A percentile compares a stretch with the other conserved stretches of the same genome.
phyloP scores from a whole-genome alignment of 495 filamentous ascomycete genomes.

The Aspergillus cristatus region DNA sequence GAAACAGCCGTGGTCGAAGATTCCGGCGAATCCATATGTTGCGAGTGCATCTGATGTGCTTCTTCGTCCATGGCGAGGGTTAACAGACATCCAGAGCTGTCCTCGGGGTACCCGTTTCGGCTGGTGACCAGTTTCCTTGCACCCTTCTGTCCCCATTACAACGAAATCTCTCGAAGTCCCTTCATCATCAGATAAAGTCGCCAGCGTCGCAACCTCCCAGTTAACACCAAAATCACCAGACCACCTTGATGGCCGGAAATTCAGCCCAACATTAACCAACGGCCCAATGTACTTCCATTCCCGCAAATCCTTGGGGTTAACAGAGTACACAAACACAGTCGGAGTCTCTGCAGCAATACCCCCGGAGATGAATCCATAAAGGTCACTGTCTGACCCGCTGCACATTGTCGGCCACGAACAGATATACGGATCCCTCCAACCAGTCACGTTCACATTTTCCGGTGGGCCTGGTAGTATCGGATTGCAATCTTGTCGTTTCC shows the following conservation, averaged over 20 bases:
- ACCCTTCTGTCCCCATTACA: slow-evolving; percentile 43
- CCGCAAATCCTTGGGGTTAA: slow-evolving; percentile 34
- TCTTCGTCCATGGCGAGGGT: not conserved
- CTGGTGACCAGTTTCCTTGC: slow-evolving; percentile 8
- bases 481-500: slow-evolving; percentile 39
- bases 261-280: slow-evolving; percentile 34
- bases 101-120: slow-evolving; percentile 16
- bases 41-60: slow-evolving; percentile 8
- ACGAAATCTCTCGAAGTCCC: slow-evolving; percentile 33
- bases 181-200: slow-evolving; percentile 30
- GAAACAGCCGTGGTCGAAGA: slow-evolving; percentile 29
- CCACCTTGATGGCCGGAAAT: slow-evolving; percentile 34
- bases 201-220: slow-evolving; percentile 48
- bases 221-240: slow-evolving; percentile 46
- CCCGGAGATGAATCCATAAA: slow-evolving; percentile 44
- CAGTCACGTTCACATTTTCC: slow-evolving; percentile 37
- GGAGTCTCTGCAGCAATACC: slow-evolving; percentile 41
- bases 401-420: slow-evolving; percentile 35
- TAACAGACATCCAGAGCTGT: slow-evolving; percentile 30
- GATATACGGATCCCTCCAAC: slow-evolving; percentile 48
- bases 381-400: slow-evolving; percentile 20
- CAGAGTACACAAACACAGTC: slow-evolving; percentile 43
- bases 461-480: slow-evolving; percentile 40
- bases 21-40: slow-evolving; percentile 20
- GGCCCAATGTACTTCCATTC: slow-evolving; percentile 44